Percentiles rank a stretch among this genome's conserved stretches.
These are phyloP conservation scores for Dicorynia guianensis DNA, from an alignment of 306 rosid species.

Conservation along the genomic window DNA sequence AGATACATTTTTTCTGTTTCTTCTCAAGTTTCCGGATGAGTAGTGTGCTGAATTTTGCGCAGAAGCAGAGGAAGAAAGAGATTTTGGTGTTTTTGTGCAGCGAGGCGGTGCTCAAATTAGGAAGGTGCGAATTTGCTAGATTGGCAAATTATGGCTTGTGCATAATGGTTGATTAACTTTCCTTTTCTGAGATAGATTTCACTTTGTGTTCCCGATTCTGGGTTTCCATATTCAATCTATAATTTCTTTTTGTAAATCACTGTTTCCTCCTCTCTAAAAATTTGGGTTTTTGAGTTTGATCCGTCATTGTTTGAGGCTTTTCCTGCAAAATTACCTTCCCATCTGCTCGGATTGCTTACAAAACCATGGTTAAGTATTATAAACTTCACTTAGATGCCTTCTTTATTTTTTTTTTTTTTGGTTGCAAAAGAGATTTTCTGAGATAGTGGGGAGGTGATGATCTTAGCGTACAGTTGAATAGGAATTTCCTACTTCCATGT, in stretches of 20 bases:
- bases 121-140: slow-evolving; percentile 43
- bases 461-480: slow-evolving; percentile 18
- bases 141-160: slow-evolving; percentile 3
- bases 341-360: slow-evolving; percentile 14
- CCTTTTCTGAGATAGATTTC: not conserved
- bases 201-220: not conserved
- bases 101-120: slow-evolving; percentile 23
- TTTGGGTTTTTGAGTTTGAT: slow-evolving; percentile 40
- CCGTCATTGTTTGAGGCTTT: slow-evolving; percentile 35
- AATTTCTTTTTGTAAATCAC: slow-evolving; percentile 2
- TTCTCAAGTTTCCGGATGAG: slow-evolving; percentile 1
- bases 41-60: slow-evolving; percentile 30
- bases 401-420: not conserved
- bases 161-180: no score
- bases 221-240: not conserved
- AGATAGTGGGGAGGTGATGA: not conserved
- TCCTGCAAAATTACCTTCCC: slow-evolving; percentile 8
- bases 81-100: slow-evolving; percentile 23
- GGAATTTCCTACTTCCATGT: slow-evolving; percentile 11
- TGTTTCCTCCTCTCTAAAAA: slow-evolving; percentile 2
- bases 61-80: slow-evolving; percentile 6
- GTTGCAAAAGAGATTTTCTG: slow-evolving; percentile 1
- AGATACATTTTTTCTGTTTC: slow-evolving; percentile 24
- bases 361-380: slow-evolving; percentile 3
- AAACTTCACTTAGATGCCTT: not conserved